Base-by-base conservation (phyloP, 2,329 filamentous ascomycete genomes). In the Colletotrichum orchidophilum region DNA sequence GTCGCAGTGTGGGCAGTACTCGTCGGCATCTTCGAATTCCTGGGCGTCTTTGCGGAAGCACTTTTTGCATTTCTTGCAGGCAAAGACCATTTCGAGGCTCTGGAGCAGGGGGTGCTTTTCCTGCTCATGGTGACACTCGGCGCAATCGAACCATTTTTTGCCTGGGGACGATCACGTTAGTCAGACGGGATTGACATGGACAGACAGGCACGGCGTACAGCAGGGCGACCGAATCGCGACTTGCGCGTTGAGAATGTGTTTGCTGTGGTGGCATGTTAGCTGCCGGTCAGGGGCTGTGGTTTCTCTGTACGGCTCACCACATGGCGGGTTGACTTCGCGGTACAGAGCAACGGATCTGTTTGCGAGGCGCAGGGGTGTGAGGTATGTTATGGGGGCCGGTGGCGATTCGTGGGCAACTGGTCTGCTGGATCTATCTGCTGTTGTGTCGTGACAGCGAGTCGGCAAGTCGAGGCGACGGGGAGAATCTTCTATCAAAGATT, bases 61-160 rank as follows among this genome's bases (percentile, higher is more conserved):
- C 84, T 99, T 99, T 76, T 93, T 95, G 91, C 96, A 99, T 86
- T 99, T 99, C 78, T 99, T 99, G 89, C 96, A 99, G 63, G 94
- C 94, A 79, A 99, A 98, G 46, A 87, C 89, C 94, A 99, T 97
- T 79, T 99, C 96, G 76, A 92, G 87, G 74, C 87, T 87, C 83
- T 97, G 93, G 64, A 89, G 83, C 26, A 99, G 90, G 46, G 88
- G 83, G 81, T 98, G 96, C 72, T 86, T 83, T 82, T 97, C 93
- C 73, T 90, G 86, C 81, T 99, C 96, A 64, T 85, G 84, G 84
- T 99, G 96, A 85, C 96, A 99, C 81, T 98, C 93, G 74, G 94
- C 93, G 83, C 96, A 99, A 86, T 99, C 96, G 85, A 98, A 99
- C 97, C 97, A 99, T 87, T 97, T 98, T 72, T 91, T 90, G 86